A percentile compares a stretch with the other conserved stretches of the same genome.
Evolutionary conservation across 768 basidiomycete species (phyloP).

Genomic region (Lanmaoa rubissima): DNA sequence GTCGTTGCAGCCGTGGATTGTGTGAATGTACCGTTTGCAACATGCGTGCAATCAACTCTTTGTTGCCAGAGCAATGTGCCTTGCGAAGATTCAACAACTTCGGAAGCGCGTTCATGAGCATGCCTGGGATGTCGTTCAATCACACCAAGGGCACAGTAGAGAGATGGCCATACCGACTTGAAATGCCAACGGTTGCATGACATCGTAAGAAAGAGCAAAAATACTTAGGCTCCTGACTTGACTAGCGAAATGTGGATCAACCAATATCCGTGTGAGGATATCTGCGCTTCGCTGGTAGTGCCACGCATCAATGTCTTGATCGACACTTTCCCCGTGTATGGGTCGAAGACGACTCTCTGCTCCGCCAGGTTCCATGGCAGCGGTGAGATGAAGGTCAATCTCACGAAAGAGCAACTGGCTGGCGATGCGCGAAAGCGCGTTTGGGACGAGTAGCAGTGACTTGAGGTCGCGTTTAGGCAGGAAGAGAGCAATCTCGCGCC

Average conservation of each 20-base stretch:
- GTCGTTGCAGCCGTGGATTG: constrained; percentile 51
- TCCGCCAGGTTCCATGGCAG: constrained; percentile 27
- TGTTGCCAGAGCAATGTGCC: constrained; percentile 58
- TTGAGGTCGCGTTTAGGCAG: constrained; percentile 66
- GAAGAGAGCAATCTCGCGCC: constrained; percentile 64
- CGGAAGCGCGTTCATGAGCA: constrained; percentile 67
- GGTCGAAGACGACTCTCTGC: constrained; percentile 16
- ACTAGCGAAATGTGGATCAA: constrained; percentile 56
- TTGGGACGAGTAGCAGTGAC: constrained; percentile 60
- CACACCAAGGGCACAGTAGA: neutral
- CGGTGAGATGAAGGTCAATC: constrained; percentile 61
- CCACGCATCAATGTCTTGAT: constrained; percentile 43
- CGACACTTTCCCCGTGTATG: constrained; percentile 9
- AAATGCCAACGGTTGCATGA: constrained; percentile 54
- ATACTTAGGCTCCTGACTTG: constrained; percentile 58
- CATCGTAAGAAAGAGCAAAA: constrained; percentile 50
- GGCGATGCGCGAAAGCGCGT: constrained; percentile 65
- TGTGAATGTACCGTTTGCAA: constrained; percentile 50
- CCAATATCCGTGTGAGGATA: constrained; percentile 64
- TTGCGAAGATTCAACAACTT: constrained; percentile 58
- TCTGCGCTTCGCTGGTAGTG: constrained; percentile 65
- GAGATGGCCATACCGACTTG: constrained; percentile 49
- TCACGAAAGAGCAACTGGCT: constrained; percentile 64
- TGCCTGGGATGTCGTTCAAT: constrained; percentile 39
- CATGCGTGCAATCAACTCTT: constrained; percentile 51